These are phyloP conservation scores for Cyclaneusma minus DNA, from an alignment of 2,329 filamentous ascomycete species.

Conservation along the genomic window DNA sequence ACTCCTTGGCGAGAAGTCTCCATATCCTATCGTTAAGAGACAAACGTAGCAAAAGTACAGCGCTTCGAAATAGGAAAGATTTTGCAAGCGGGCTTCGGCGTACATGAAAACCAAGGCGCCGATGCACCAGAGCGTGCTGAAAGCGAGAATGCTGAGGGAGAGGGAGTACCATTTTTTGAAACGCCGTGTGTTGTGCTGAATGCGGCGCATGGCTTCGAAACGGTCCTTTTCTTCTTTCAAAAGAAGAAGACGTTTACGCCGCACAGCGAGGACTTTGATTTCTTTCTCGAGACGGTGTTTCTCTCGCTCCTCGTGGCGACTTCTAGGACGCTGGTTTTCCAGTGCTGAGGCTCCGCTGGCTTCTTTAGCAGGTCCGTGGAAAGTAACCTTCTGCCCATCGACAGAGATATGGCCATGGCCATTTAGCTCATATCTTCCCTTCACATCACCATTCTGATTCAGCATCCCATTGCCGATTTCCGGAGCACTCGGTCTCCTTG, in stretches of 20 bases:
- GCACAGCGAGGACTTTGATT: slow-evolving; percentile 2
- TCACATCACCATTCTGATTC: too few relatives aligned
- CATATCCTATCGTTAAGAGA: slow-evolving; percentile 55
- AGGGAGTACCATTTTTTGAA: slow-evolving; percentile 49
- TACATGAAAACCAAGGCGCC: slow-evolving; percentile 51
- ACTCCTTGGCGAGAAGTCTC: slow-evolving; percentile 45
- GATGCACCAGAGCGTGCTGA: slow-evolving; percentile 46
- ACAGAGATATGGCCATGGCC: too few relatives aligned
- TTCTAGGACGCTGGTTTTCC: too few relatives aligned
- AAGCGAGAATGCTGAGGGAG: slow-evolving; percentile 38
- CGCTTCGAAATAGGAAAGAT: slow-evolving; percentile 44
- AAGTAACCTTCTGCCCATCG: too few relatives aligned
- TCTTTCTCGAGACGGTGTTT: background rate
- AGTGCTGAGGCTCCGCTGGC: too few relatives aligned
- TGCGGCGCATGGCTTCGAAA: slow-evolving; percentile 49
- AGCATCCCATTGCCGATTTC: too few relatives aligned
- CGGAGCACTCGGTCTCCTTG: slow-evolving; percentile 7
- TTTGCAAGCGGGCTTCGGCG: slow-evolving; percentile 35
- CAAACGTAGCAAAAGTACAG: slow-evolving; percentile 57
- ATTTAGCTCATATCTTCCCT: too few relatives aligned
- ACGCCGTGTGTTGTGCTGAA: slow-evolving; percentile 39
- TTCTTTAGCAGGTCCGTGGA: too few relatives aligned
- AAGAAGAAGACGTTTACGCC: slow-evolving; percentile 29
- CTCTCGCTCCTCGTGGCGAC: too few relatives aligned
- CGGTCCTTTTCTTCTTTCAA: slow-evolving; percentile 42